Evolutionary conservation across 495 filamentous ascomycete species (phyloP).

Genomic region (Lasiosphaeria miniovina): DNA sequence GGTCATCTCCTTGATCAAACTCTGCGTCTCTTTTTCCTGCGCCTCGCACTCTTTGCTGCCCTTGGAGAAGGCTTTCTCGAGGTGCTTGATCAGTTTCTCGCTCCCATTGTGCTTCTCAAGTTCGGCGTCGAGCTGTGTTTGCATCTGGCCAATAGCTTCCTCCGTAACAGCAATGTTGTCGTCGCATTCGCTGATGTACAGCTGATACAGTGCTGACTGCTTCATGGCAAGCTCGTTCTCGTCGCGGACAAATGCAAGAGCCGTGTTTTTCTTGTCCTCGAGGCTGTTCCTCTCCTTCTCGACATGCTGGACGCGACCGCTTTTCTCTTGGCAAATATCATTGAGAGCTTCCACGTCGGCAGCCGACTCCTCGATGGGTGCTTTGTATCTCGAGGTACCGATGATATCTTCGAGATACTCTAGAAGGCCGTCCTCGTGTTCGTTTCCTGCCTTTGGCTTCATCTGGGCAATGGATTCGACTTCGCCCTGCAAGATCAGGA

Average conservation of each 20-base stretch:
- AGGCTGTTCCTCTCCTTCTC: slow-evolving; percentile 92
- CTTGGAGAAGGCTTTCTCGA: slow-evolving; percentile 81
- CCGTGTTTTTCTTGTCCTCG: slow-evolving; percentile 95
- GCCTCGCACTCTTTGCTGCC: slow-evolving; percentile 75
- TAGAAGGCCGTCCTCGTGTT: slow-evolving; percentile 92
- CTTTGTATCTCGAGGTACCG: slow-evolving; percentile 95
- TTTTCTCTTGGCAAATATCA: slow-evolving; percentile 92
- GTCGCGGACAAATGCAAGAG: slow-evolving; percentile 79
- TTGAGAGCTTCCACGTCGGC: slow-evolving; percentile 86
- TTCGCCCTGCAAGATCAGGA: slow-evolving; percentile 94
- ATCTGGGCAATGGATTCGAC: slow-evolving; percentile 99
- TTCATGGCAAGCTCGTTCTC: slow-evolving; percentile 91
- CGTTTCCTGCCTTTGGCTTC: slow-evolving; percentile 92
- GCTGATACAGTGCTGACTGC: slow-evolving; percentile 84
- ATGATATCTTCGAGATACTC: slow-evolving; percentile 99
- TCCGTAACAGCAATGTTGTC: slow-evolving; percentile 88
- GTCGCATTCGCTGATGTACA: slow-evolving; percentile 80
- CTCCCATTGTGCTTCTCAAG: slow-evolving; percentile 89
- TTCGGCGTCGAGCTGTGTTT: slow-evolving; percentile 81
- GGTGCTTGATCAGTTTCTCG: slow-evolving; percentile 83
- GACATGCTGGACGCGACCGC: slow-evolving; percentile 88
- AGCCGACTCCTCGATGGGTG: slow-evolving; percentile 90
- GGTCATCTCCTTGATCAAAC: slow-evolving; percentile 80
- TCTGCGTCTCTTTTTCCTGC: slow-evolving; percentile 77
- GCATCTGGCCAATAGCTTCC: slow-evolving; percentile 86